Base-by-base conservation (phyloP, 106 monocot species). In the Amphibolis antarctica region DNA sequence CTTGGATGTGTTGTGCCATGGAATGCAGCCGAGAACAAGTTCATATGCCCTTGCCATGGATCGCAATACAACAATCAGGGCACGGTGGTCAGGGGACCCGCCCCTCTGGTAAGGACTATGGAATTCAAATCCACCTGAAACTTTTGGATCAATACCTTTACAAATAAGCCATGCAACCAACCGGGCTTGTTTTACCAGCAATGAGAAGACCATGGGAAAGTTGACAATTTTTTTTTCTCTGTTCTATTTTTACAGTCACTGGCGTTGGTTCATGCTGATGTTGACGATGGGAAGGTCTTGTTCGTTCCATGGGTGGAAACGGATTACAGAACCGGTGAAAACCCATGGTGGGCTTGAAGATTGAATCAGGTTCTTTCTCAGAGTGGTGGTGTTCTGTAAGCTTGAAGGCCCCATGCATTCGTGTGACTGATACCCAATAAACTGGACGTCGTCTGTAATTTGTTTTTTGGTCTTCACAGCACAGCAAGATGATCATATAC, bases 41-140 rank as follows among this genome's bases (percentile, higher is more conserved):
- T 96, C 75, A 84, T 89, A 61, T 96, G 89, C 76, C 94, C 94
- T 4, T 96, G 94, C 80, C 94, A 96, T 49, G 94, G 94, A 46
- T 96, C 94, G 13, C 94, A 89, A 53, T 89, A 96, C 81, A 86
- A 86, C 71, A 78, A 82, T 65, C 94, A 96, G 66, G 94, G 94
- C 51, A 81, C 23, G 57, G 94, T 96, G 62, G 94, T 96, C 27
- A 77, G 94, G 50, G 94, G 94, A 43, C 94, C 94, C 67, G 94
- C 94, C 27, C 94, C 94, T 60, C 62, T 89, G 89, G 89, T 89
- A 72, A 71, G 89, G 1, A 57, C 10, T 28, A 22, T 10, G 27
- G 42, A 61, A 19, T 12, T 28, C 19, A 29, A 10, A 17, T 21
- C 31, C 23, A 17, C 19, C 22, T 57, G 14, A 57, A 20, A 2